phyloP scores from a whole-genome alignment of 768 basidiomycete species.

The Postia placenta region DNA sequence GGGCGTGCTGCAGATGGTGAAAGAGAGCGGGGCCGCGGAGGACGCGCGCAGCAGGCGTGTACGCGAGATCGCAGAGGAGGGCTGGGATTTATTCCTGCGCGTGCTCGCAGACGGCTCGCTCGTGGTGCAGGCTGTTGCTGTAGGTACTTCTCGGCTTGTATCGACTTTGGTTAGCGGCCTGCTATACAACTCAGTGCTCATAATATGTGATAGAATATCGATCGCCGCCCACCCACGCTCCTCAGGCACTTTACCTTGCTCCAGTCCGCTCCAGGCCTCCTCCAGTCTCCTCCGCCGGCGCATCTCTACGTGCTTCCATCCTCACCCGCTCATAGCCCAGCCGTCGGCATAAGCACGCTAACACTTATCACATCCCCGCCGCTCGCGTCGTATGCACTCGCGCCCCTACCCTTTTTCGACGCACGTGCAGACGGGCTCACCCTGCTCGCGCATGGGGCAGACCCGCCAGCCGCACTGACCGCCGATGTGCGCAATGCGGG shows the following conservation, averaged over 20 bases:
- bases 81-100: slow-evolving; percentile 76
- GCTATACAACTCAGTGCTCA: no score
- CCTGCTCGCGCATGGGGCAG: slow-evolving; percentile 14
- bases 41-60: slow-evolving; percentile 43
- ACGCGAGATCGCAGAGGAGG: slow-evolving; percentile 60
- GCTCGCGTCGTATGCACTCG: slow-evolving; percentile 53
- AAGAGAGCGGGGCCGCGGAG: slow-evolving; percentile 27
- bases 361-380: slow-evolving; percentile 66
- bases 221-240: slow-evolving; percentile 80
- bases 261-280: slow-evolving; percentile 46
- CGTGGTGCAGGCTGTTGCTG: slow-evolving; percentile 65
- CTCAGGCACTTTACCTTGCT: slow-evolving; percentile 70
- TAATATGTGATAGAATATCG: slow-evolving; percentile 72
- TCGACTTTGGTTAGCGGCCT: no score
- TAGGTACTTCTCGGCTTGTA: no score
- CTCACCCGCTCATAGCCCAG: slow-evolving; percentile 16
- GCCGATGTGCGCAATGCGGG: slow-evolving; percentile 35
- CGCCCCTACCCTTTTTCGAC: slow-evolving; percentile 57
- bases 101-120: slow-evolving; percentile 70
- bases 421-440: slow-evolving; percentile 44
- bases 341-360: slow-evolving; percentile 17
- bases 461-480: neutral
- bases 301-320: slow-evolving; percentile 51
- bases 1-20: slow-evolving; percentile 36
- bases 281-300: slow-evolving; percentile 38